Conservation (phyloP, 805 yeast species). For the Ogataea pignaliae region DNA sequence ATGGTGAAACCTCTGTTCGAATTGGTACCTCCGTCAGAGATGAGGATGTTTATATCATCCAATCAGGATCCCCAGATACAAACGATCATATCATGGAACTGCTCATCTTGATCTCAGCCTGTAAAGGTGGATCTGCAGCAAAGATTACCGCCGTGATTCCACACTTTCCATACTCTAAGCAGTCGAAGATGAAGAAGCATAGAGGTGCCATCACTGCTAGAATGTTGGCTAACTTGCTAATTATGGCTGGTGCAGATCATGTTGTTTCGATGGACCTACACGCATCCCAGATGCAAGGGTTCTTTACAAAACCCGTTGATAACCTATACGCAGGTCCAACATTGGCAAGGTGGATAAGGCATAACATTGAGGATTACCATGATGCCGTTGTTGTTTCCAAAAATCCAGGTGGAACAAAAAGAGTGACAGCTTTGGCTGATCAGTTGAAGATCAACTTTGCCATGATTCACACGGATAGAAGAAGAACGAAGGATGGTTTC, state of each 20-base stretch:
- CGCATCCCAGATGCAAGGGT: conserved; percentile 99
- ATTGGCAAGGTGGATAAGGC: conserved; percentile 91
- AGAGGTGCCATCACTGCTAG: conserved; percentile 98
- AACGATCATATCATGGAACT: conserved; percentile 97
- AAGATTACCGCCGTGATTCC: conserved; percentile 97
- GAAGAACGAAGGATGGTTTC: conserved; percentile 72
- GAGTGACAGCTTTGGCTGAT: conserved; percentile 98
- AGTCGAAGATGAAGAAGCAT: conserved; percentile 97
- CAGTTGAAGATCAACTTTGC: conserved; percentile 93
- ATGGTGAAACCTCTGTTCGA: conserved; percentile 96
- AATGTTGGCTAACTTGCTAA: conserved; percentile 89
- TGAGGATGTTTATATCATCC: conserved; percentile 92
- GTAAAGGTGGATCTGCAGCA: conserved; percentile 97
- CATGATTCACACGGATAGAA: conserved; percentile 97
- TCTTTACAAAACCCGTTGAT: conserved; percentile 95
- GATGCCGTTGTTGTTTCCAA: conserved; percentile 96
- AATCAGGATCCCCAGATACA: conserved; percentile 79
- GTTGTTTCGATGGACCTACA: conserved; percentile 95
- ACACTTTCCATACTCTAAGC: conserved; percentile 95
- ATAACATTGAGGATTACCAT: conserved; percentile 78
- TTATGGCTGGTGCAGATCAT: conserved; percentile 99
- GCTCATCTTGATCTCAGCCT: conserved; percentile 87
- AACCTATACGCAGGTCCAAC: conserved; percentile 96
- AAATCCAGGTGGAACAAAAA: conserved; percentile 97
- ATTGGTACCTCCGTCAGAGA: conserved; percentile 94